Base-by-base conservation (phyloP, 1,284 basidiomycete species). In the Puccinia hordei region DNA sequence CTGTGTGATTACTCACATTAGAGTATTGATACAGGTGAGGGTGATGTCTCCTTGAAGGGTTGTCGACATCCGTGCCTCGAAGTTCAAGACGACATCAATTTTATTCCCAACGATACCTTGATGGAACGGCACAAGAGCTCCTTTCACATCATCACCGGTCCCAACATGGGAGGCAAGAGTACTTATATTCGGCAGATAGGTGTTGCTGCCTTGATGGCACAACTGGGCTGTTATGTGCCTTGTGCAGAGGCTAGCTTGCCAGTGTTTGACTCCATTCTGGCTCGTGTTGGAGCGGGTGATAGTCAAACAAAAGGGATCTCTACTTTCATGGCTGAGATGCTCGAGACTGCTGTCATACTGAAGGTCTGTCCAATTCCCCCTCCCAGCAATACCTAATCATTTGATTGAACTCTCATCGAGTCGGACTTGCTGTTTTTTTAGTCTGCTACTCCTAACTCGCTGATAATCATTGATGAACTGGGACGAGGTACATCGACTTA, bases 281-380 rank as follows among this genome's bases (percentile, higher is more conserved):
- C 96, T 79, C 90, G 97, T 83, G 96, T 99, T 0, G 97, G 97
- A 9, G 97, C 97, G 0, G 97, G 97, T 0, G 97, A 99, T 85
- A 95, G 93, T 85, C 95, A 98, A 86, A 88, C 98, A 61, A 98
- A 98, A 86, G 97, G 96, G 22, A 93, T 99, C 3, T 97, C 94
- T 41, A 99, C 97, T 0, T 99, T 99, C 85, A 99, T 99, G 96
- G 95, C 95, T 2, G 97, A 99, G 87, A 99, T 99, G 97, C 88
- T 96, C 15, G 94, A 96, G 86, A 99, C 95, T 0, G 95, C 97
- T 0, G 95, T 94, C 0, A 99, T 99, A 84, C 89, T 99, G 66
- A 90, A 92, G 84, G 93, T 94, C 76, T 46, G 90, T 86, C 8
- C 44, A 38, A 33, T n/a, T 6, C 41, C 30, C 35, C 9, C 35